Conservation (phyloP, 2,329 filamentous ascomycete species). For the Arthrobotrys sinensis region DNA sequence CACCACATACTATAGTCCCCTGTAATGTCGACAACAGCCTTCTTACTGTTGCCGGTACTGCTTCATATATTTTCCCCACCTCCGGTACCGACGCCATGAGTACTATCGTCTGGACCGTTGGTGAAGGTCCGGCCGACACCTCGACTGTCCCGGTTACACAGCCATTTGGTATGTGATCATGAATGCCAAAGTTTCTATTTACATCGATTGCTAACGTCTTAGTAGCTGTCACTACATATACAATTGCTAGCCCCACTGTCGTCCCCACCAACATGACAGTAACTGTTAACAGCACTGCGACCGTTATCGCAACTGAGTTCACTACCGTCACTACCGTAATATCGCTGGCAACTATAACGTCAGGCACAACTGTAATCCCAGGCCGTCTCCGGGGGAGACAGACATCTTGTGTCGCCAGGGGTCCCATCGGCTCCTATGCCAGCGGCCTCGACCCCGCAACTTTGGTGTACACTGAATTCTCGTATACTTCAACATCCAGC, state of each 20-base stretch:
- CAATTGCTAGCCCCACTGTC: constrained; percentile 2
- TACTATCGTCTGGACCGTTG: constrained; percentile 37
- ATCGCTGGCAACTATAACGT: not conserved
- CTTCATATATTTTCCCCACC: constrained; percentile 35
- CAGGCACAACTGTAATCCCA: not conserved
- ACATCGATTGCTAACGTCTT: not conserved
- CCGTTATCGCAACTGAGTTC: constrained; percentile 1
- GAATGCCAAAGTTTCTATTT: not conserved
- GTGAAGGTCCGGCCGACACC: constrained; percentile 4
- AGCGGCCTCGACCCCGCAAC: not conserved
- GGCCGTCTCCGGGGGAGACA: constrained; percentile 13
- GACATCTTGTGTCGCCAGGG: constrained; percentile 17
- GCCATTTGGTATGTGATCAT: not conserved
- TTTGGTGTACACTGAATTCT: not conserved
- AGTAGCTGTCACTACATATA: constrained; percentile 9
- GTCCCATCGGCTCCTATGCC: constrained; percentile 28
- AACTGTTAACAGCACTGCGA: constrained; percentile 15
- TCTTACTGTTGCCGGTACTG: constrained; percentile 22
- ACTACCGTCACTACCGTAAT: constrained; percentile 27
- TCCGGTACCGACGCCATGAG: not conserved
- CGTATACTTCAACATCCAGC: constrained; percentile 7
- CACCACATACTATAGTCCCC: constrained; percentile 16
- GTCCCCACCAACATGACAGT: constrained; percentile 15
- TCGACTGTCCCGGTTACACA: no score
- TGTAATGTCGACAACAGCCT: constrained; percentile 31